Evolutionary conservation across 1,284 basidiomycete genomes (phyloP).

Genomic region (Phlebopus sp.): DNA sequence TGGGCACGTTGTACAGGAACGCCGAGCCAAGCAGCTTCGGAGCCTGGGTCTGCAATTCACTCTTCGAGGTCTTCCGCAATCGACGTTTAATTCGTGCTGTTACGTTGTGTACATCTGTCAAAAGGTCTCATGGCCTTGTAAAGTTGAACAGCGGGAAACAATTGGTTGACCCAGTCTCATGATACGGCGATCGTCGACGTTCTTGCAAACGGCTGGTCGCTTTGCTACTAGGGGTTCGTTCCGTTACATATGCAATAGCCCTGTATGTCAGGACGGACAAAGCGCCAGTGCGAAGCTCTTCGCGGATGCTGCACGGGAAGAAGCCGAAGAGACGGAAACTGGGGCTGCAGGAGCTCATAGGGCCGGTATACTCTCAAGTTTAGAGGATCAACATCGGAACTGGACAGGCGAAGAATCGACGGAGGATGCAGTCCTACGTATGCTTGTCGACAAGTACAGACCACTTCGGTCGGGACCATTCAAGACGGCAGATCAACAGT

Average conservation of each 20-base stretch:
- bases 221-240: background rate
- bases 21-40: no score
- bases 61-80: no score
- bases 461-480: slow-evolving; percentile 66
- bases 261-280: background rate
- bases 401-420: slow-evolving; percentile 79
- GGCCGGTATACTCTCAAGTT: slow-evolving; percentile 21
- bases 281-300: slow-evolving; percentile 50
- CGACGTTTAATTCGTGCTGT: no score
- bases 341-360: background rate
- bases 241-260: slow-evolving; percentile 4
- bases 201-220: background rate
- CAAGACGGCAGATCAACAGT: slow-evolving; percentile 69
- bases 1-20: no score
- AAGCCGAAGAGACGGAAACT: slow-evolving; percentile 32
- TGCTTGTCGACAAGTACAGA: slow-evolving; percentile 86
- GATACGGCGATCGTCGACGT: background rate
- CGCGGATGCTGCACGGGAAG: slow-evolving; percentile 64
- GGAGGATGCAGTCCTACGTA: slow-evolving; percentile 73
- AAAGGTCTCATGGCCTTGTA: background rate
- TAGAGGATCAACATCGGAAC: slow-evolving; percentile 50
- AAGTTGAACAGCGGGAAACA: background rate
- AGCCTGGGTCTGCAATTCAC: no score
- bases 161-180: no score
- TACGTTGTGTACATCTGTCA: no score